Base-by-base conservation (phyloP, 345 rosid species). In the Schrenkiella parvula region DNA sequence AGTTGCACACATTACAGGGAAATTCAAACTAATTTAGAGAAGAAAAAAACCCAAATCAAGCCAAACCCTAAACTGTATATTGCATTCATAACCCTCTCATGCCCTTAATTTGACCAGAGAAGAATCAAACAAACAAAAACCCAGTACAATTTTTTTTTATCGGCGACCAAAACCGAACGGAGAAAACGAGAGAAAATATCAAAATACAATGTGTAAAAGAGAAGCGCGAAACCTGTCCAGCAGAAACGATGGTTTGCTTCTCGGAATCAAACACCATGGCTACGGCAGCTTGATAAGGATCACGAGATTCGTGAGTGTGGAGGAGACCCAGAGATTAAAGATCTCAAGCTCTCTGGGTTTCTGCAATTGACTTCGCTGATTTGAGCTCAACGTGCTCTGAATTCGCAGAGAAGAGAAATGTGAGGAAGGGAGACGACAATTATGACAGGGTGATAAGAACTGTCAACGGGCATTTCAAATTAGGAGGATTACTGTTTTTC, bases 241-340 rank as follows among this genome's bases (percentile, higher is more conserved):
- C 23, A 53, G 87, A 82, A 56, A 81, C 68, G 32, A 80, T 61
- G 28, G 76, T 60, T 68, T 66, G 66, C 28, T 75, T 83, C 79
- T 86, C 85, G 38, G 79, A 68, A 80, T 84, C 93, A 38, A 86
- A 72, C 39, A 72, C 82, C 93, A 90, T 88, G 41, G 66, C 25
- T 35, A 41, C 3, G 56, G 44, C 68, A 74, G 68, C 68, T 74
- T 47, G 72, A 29, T 26, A n/a, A 13, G 43, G 71, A 74, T 38
- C 72, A 48, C 43, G 51, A 38, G 61, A 41, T 53, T 25, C 25
- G 66, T 47, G 38, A 48, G 38, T 46, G 41, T 32, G 64, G 48
- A 50, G 25, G 42, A 25, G 48, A 59, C 4, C n/a, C 35, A 23
- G 59, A 66, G 37, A 29, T 15, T 18, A 44, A 29, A 35, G 31